Conservation (phyloP, 768 basidiomycete genomes). For the Holtermannia corniformis region DNA sequence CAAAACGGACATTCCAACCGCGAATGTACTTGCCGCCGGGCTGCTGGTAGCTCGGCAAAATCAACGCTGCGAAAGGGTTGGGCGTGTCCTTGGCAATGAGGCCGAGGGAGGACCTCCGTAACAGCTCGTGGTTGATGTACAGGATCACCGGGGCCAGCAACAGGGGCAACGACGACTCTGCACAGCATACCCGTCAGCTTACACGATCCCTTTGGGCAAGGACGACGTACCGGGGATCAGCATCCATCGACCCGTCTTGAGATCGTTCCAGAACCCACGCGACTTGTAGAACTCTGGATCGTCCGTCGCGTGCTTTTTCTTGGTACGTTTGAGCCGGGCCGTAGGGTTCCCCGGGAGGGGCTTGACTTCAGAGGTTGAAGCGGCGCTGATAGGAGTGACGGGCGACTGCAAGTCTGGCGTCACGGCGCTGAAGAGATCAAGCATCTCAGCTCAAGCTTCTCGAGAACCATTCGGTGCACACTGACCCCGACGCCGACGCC, state of each 20-base stretch:
- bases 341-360: slow-evolving; percentile 8
- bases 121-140: slow-evolving; percentile 25
- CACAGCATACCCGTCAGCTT: background rate
- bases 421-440: background rate
- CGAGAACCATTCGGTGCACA: background rate
- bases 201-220: background rate
- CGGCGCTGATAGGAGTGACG: background rate
- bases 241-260: slow-evolving; percentile 58
- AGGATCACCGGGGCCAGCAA: slow-evolving; percentile 25
- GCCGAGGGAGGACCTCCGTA: slow-evolving; percentile 45
- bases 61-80: slow-evolving; percentile 66
- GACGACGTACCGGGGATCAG: slow-evolving; percentile 55
- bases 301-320: slow-evolving; percentile 3
- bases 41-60: slow-evolving; percentile 49
- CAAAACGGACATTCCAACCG: slow-evolving; percentile 47
- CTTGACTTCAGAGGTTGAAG: slow-evolving; percentile 13
- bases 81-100: slow-evolving; percentile 35
- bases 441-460: background rate
- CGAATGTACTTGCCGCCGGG: slow-evolving; percentile 51
- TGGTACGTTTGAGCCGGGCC: slow-evolving; percentile 5
- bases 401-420: background rate
- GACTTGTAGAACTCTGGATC: slow-evolving; percentile 25
- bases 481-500: slow-evolving; percentile 1
- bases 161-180: slow-evolving; percentile 32
- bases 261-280: slow-evolving; percentile 49